These are phyloP conservation scores for Monosporascus sp. DNA, from an alignment of 2,329 filamentous ascomycete genomes.

Conservation along the genomic window DNA sequence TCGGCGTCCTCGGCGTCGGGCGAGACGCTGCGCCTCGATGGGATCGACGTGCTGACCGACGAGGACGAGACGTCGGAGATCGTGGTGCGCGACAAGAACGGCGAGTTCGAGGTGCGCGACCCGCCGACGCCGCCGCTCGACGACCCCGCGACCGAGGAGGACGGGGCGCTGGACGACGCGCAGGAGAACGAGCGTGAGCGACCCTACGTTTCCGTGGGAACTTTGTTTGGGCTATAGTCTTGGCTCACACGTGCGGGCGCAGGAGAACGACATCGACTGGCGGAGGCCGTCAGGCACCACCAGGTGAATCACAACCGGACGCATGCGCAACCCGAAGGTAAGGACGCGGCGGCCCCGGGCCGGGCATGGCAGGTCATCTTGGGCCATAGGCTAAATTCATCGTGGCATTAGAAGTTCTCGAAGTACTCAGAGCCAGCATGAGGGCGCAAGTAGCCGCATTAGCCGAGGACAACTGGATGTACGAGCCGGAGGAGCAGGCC, in stretches of 20 bases:
- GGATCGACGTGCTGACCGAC: conserved; percentile 37
- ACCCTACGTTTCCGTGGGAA: conserved; percentile 9
- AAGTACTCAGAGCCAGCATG: conserved; percentile 64
- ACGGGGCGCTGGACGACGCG: conserved; percentile 51
- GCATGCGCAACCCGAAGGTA: conserved; percentile 62
- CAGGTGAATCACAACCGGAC: conserved; percentile 49
- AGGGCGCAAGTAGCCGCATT: conserved; percentile 67
- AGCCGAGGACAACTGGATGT: conserved; percentile 89
- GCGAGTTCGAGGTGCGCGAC: conserved; percentile 57
- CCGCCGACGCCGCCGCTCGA: conserved; percentile 49
- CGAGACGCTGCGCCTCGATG: conserved; percentile 45
- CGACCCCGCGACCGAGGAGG: conserved; percentile 39
- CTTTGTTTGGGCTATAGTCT: conserved; percentile 1
- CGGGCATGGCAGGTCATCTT: not conserved
- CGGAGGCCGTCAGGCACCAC: conserved; percentile 58
- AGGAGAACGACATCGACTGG: conserved; percentile 56
- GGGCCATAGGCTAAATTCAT: conserved; percentile 2
- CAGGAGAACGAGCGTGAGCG: conserved; percentile 48
- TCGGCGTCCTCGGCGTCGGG: conserved; percentile 31
- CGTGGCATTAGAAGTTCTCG: conserved; percentile 52
- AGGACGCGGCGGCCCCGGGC: not conserved
- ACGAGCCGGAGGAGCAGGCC: conserved; percentile 60
- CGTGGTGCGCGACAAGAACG: conserved; percentile 57
- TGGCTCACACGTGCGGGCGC: not conserved
- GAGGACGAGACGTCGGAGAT: conserved; percentile 41